A percentile compares a stretch with the other conserved stretches of the same genome.
Conservation (phyloP, 1,139 yeast genomes). For the Hyphopichia khmerensis region DNA sequence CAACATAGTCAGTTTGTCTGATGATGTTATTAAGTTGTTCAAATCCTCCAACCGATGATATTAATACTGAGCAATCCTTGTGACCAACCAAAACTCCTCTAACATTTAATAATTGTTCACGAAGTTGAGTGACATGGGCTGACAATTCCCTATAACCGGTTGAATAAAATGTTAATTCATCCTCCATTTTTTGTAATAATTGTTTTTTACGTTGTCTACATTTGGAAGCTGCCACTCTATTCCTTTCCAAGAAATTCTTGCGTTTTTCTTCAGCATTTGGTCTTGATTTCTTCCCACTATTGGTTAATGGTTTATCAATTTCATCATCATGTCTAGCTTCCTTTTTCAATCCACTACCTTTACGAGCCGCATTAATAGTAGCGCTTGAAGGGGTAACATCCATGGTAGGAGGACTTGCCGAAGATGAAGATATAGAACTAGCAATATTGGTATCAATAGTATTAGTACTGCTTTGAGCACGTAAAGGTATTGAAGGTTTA, state of each 20-base stretch:
- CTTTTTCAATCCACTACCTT: not conserved
- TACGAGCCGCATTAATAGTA: not conserved
- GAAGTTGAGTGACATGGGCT: conserved; percentile 53
- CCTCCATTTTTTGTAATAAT: conserved; percentile 79
- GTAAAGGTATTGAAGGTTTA: conserved; percentile 5
- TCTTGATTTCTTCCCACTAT: not conserved
- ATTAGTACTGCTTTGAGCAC: not conserved
- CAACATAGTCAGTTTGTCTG: conserved; percentile 30
- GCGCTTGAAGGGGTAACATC: not conserved
- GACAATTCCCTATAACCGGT: conserved; percentile 69
- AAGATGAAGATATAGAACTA: not conserved
- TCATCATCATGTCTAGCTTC: not conserved
- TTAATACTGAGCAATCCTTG: conserved; percentile 38
- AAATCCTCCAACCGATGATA: conserved; percentile 38
- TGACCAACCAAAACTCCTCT: conserved; percentile 39
- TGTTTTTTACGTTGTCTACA: conserved; percentile 95
- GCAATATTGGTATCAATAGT: not conserved
- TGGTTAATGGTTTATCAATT: not conserved
- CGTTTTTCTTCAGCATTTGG: conserved; percentile 54
- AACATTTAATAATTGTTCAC: conserved; percentile 58
- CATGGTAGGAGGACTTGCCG: not conserved
- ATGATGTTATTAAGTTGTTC: conserved; percentile 33
- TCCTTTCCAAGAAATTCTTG: conserved; percentile 80
- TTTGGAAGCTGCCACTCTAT: conserved; percentile 92
- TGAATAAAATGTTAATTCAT: conserved; percentile 66